Evolutionary conservation across 345 rosid species (phyloP), one percentile per base, ranked within the genome.

Genomic region (Populus simonii): DNA sequence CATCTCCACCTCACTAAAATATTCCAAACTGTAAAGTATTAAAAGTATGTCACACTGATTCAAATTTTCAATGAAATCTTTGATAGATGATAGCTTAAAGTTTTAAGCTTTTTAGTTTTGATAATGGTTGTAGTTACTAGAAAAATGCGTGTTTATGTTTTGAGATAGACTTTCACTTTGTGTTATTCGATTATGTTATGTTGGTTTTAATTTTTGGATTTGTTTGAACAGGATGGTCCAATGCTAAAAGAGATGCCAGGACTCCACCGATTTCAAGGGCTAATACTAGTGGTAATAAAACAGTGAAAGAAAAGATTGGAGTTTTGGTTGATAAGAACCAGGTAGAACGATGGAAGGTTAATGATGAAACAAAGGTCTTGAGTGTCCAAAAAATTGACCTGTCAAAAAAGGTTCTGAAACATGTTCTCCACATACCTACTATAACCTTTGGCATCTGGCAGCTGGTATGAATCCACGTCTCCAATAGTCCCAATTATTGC

Each of bases 381-480:
- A 36, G 23, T 33, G 17, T 41, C 39, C 7, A 66, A 39, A 72
- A 18, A 63, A 36, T 55, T 47, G 57, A 11, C 2, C 2, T 0
- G 39, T 66, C 22, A 27, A 59, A 13, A 27, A 63, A 13, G 70
- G 71, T 41, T 72, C 29, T 27, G 57, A 55, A 76, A 63, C 59
- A 29, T 47, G n/a, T 23, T 29, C 6, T 39, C 39, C 67, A 41
- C 86, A 49, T 89, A 93, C 99, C 99, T 92, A 78, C 96, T 93
- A 62, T 93, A 96, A 85, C 99, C 99, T 85, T 93, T 96, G 82
- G 99, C 99, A 86, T 93, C 99, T 41, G 99, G 98, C 47, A 95
- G 87, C 85, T 95, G 99, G 84, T 95, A 95, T 20, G 98, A 77
- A 89, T 95, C 98, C 69, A 93, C 92, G 74, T 93, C 98, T 62